Base-by-base conservation (phyloP, 169 alveolate genomes). In the Cyclospora cayetanensis region DNA sequence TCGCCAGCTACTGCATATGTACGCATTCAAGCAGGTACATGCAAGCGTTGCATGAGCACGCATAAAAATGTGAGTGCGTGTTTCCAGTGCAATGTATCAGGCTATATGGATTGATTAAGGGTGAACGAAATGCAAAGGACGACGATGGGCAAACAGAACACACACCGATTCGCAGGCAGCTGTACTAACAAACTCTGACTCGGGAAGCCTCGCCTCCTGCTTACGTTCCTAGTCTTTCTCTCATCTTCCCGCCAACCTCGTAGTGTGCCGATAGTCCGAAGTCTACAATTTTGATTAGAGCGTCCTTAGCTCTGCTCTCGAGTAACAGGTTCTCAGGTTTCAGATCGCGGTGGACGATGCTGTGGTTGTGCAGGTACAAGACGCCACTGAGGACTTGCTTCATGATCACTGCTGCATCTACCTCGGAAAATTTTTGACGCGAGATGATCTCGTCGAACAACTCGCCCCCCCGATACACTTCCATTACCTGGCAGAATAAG, bases 381-480 rank as follows among this genome's bases (percentile, higher is more conserved):
- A 97, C 95, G n/a, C 99, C 99, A 68, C 97, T 94, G 39, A 98
- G 95, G 34, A 98, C 96, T 95, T 98, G 99, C 68, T 96, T 95
- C 91, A 97, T 96, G 50, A 97, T 96, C 31, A 95, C 95, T 22
- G 99, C 99, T 18, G 99, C 98, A 89, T 97, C 98, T 39, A 92
- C 92, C 90, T 98, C 99, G 83, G 95, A 93, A 92, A 98, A 97
- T 92, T 97, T 92, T 65, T 95, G 96, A 34, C 98, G 93, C 72
- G 97, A 95, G 63, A 97, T 96, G 27, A 98, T 97, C 60, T 97
- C 97, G 93, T 98, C 99, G 93, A 97, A 98, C 84, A 98, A 93
- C 95, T 98, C 99, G 7, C 99, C 99, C 4, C 99, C 99, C 12
- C 97, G 92, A 95, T 96, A 97, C 31, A 95, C 96, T 94, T 98